phyloP scores from a whole-genome alignment of 306 rosid genomes.

The Quercus glauca region DNA sequence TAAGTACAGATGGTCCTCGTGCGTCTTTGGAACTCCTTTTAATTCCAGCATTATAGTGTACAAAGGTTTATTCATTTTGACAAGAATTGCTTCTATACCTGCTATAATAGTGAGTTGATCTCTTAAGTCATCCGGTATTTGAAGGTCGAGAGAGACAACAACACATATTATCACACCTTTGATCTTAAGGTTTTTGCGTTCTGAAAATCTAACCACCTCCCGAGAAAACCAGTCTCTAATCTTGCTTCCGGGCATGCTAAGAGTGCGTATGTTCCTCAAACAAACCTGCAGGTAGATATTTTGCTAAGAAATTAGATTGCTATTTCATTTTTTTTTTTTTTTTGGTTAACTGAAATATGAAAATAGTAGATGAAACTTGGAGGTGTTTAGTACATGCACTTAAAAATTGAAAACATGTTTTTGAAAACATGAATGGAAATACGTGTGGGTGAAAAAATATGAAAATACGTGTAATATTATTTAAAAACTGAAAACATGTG shows the following conservation, averaged over 20 bases:
- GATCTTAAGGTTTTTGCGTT: constrained; percentile 33
- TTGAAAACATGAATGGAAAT: too few relatives aligned
- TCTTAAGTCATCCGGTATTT: constrained; percentile 13
- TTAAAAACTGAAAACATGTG: too few relatives aligned
- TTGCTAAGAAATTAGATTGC: background rate
- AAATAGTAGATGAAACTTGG: too few relatives aligned
- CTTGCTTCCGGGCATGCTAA: constrained; percentile 62
- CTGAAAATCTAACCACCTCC: constrained; percentile 36
- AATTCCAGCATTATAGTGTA: constrained; percentile 25
- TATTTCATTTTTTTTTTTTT: background rate
- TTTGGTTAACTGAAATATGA: background rate
- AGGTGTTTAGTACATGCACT: too few relatives aligned
- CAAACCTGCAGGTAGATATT: constrained; percentile 40
- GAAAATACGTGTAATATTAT: too few relatives aligned
- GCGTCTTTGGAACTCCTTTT: constrained; percentile 44
- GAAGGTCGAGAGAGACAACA: constrained; percentile 46
- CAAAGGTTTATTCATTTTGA: constrained; percentile 25
- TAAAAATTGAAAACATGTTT: too few relatives aligned
- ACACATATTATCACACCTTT: constrained; percentile 42
- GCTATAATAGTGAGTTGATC: constrained; percentile 14
- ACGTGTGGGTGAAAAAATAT: too few relatives aligned
- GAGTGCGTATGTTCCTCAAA: constrained; percentile 43
- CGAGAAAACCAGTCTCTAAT: constrained; percentile 60
- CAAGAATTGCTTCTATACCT: constrained; percentile 43
- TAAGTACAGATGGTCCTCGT: constrained; percentile 50